phyloP scores from a whole-genome alignment of 768 basidiomycete species.

The Amanita muscaria region DNA sequence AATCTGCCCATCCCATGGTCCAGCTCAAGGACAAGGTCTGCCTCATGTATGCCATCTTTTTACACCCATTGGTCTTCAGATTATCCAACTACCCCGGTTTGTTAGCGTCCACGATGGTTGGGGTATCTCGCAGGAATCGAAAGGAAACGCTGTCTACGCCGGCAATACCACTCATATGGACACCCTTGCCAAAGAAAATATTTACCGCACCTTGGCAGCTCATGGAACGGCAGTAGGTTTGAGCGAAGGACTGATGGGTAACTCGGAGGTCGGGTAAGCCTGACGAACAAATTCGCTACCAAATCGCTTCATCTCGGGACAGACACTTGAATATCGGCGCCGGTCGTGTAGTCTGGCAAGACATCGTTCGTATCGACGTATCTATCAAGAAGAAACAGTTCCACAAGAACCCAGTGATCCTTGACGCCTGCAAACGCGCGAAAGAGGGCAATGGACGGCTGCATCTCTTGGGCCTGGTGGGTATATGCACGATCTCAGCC shows the following conservation, averaged over 20 bases:
- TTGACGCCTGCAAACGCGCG: slow-evolving; percentile 66
- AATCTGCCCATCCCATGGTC: slow-evolving; percentile 8
- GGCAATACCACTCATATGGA: slow-evolving; percentile 88
- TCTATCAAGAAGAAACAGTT: slow-evolving; percentile 84
- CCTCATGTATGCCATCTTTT: slow-evolving; percentile 54
- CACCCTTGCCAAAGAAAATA: slow-evolving; percentile 67
- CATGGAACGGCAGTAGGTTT: slow-evolving; percentile 91
- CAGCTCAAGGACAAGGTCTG: slow-evolving; percentile 83
- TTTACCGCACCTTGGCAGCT: slow-evolving; percentile 64
- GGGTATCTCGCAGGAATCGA: slow-evolving; percentile 65
- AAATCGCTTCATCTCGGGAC: background rate
- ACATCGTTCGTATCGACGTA: slow-evolving; percentile 92
- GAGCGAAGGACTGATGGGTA: slow-evolving; percentile 93
- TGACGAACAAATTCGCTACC: background rate
- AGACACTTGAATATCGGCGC: slow-evolving; percentile 95
- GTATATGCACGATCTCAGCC: slow-evolving; percentile 14
- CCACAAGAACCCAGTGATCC: slow-evolving; percentile 66
- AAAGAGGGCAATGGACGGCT: slow-evolving; percentile 78
- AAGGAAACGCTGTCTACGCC: slow-evolving; percentile 85
- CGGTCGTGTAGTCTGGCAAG: slow-evolving; percentile 94
- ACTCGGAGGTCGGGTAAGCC: slow-evolving; percentile 91
- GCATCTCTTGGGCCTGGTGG: slow-evolving; percentile 81
- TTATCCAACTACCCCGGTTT: background rate
- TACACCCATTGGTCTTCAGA: background rate
- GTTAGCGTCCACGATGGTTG: slow-evolving; percentile 91